Evolutionary conservation across 306 rosid species (phyloP).

Genomic region (Cicer bijugum): DNA sequence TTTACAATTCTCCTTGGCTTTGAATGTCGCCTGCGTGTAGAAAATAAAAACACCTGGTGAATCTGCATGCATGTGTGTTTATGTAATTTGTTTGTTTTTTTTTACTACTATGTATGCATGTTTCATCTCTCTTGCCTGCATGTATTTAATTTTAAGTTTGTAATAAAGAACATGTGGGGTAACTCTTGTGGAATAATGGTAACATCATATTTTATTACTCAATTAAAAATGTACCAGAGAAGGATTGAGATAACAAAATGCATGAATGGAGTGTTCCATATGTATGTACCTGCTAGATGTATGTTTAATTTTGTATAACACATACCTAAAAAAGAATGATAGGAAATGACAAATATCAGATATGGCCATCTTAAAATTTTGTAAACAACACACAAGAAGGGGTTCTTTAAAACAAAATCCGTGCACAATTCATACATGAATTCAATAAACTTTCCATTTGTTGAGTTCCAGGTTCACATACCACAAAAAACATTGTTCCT

Average conservation of each 20-base stretch:
- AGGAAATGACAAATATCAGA: background rate
- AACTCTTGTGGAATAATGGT: background rate
- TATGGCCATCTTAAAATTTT: background rate
- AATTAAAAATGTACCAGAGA: background rate
- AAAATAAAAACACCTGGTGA: background rate
- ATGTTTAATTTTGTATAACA: background rate
- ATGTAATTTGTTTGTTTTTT: background rate
- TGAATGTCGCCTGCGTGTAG: slow-evolving; percentile 26
- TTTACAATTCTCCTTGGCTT: slow-evolving; percentile 80
- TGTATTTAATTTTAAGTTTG: background rate
- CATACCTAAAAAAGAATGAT: background rate
- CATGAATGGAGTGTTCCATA: background rate
- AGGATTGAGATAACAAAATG: background rate
- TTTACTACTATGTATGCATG: background rate
- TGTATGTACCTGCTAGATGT: background rate
- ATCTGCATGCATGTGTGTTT: background rate
- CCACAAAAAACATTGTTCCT: slow-evolving; percentile 65
- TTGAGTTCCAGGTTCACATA: slow-evolving; percentile 75
- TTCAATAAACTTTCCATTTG: slow-evolving; percentile 80
- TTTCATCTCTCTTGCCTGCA: background rate
- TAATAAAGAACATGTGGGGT: background rate
- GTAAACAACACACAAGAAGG: slow-evolving; percentile 17
- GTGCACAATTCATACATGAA: slow-evolving; percentile 74
- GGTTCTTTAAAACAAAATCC: slow-evolving; percentile 47
- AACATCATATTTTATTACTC: background rate